Evolutionary conservation across 768 basidiomycete species (phyloP).

Genomic region (Rhizopogon roseolus): DNA sequence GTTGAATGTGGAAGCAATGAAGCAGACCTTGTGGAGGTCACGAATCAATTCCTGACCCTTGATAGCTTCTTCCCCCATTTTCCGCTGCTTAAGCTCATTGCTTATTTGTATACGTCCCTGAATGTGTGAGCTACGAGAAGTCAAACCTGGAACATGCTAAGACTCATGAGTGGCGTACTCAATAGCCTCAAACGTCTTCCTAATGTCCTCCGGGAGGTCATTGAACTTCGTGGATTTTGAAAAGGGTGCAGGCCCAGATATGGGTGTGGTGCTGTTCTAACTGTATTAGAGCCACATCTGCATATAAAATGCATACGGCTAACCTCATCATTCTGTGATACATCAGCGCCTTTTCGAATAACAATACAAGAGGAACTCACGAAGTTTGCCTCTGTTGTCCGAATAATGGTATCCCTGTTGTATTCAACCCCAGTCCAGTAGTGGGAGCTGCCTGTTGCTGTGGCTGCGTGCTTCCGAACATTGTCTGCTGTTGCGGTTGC

Average conservation of each 20-base stretch:
- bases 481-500: constrained; percentile 22
- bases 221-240: constrained; percentile 72
- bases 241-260: constrained; percentile 25
- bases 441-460: not conserved
- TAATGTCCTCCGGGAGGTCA: constrained; percentile 68
- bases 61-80: constrained; percentile 68
- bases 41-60: constrained; percentile 71
- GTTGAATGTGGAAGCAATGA: not conserved
- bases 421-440: constrained; percentile 1
- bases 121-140: constrained; percentile 50
- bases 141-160: constrained; percentile 3
- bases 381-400: constrained; percentile 28
- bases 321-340: constrained; percentile 23
- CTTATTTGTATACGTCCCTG: constrained; percentile 78
- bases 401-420: constrained; percentile 14
- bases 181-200: constrained; percentile 58
- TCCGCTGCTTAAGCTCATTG: constrained; percentile 72
- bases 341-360: not conserved
- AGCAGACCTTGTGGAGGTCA: constrained; percentile 56
- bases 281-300: not conserved
- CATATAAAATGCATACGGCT: not conserved
- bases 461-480: constrained; percentile 15
- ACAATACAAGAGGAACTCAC: constrained; percentile 11
- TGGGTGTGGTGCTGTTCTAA: constrained; percentile 21
- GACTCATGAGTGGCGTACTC: constrained; percentile 46